Percentiles rank a stretch among this genome's conserved stretches.
These are phyloP conservation scores for Balakata baccata DNA, from an alignment of 345 rosid genomes.

Conservation along the genomic window DNA sequence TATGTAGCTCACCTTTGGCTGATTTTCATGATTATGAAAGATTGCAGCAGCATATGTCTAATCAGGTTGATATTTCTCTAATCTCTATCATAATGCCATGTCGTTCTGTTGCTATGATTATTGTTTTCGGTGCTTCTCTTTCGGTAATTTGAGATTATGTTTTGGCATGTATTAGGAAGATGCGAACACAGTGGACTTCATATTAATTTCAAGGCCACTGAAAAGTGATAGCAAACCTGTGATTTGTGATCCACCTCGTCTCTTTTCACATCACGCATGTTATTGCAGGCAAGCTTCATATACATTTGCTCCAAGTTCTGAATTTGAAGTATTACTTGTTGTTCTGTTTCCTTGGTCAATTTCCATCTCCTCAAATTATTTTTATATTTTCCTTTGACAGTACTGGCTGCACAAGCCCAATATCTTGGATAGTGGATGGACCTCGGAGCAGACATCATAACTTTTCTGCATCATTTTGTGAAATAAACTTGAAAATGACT, in stretches of 20 bases:
- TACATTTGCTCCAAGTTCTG: not conserved
- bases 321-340: conserved; percentile 6
- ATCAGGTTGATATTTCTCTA: conserved; percentile 47
- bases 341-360: conserved; percentile 9
- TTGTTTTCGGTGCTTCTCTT: not conserved
- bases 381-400: conserved; percentile 33
- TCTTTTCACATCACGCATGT: conserved; percentile 79
- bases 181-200: conserved; percentile 58
- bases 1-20: conserved; percentile 60
- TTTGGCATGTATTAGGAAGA: conserved; percentile 45
- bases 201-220: conserved; percentile 53
- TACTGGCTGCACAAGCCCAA: conserved; percentile 53
- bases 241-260: conserved; percentile 37
- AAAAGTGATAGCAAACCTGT: conserved; percentile 36
- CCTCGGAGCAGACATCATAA: conserved; percentile 57
- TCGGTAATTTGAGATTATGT: conserved; percentile 5
- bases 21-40: conserved; percentile 77
- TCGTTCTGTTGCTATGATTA: conserved; percentile 1
- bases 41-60: conserved; percentile 44
- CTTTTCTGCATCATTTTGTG: conserved; percentile 56
- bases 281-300: conserved; percentile 59
- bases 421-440: conserved; percentile 73
- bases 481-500: conserved; percentile 49
- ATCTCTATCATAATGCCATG: not conserved
- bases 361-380: not conserved